Evolutionary conservation across 768 basidiomycete genomes (phyloP), one percentile per base, ranked within the genome.

Genomic region (Phylloporus arenicola): DNA sequence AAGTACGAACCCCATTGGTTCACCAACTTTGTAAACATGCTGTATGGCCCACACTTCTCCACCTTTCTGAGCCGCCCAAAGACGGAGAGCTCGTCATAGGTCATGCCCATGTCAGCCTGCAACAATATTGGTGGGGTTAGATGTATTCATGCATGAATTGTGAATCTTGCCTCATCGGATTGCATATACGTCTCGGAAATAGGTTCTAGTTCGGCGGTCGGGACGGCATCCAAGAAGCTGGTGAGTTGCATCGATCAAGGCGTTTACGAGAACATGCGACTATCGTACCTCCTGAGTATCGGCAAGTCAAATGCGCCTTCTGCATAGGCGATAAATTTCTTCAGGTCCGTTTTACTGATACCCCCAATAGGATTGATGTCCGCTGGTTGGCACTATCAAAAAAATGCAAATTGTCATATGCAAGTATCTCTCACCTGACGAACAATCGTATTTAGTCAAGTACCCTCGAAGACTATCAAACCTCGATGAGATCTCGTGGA

Each of bases 61-160:
- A 95, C 81, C 70, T 99, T 98, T 46, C 96, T 82, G 22, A 99
- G 76, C 25, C 94, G 77, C 22, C 95, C 96, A 58, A 93, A 95
- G 17, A 92, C 81, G 11, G 92, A 94, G 17, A 99, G 76, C 58
- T 98, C 96, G 58, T 97, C 88, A 63, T 97, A 98, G 0, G 95
- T 96, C 96, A 98, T 98, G 9, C 95, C 95, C 95, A 98, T 98
- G 61, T 98, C 95, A 16, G 81, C 92, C 91, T 92, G 55, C 6
- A 43, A 41, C 43, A 41, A 43, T 40, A 34, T 45, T 25, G 59
- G 48, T 45, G 22, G 12, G 3, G 39, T 42, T 16, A 17, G 33
- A 20, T 31, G 27, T 24, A 43, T 37, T 20, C 29, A 46, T 39
- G 16, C 20, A 33, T 17, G 38, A 27, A 6, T 13, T 16, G 10